phyloP scores from a whole-genome alignment of 257 asterid species.

The Nicotiana knightiana region DNA sequence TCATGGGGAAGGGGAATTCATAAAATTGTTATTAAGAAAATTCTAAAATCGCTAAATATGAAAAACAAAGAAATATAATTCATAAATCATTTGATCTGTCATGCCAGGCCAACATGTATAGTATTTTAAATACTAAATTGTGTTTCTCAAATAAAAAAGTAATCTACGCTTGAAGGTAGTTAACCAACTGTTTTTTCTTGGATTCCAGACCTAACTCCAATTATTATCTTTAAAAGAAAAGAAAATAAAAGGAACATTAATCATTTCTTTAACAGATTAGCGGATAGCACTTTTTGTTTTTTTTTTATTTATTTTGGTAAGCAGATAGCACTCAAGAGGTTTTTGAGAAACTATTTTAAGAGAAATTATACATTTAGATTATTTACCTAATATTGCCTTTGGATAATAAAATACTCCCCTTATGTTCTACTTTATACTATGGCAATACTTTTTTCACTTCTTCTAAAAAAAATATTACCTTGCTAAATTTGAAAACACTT shows the following conservation, averaged over 20 bases:
- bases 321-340: background rate
- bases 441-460: too few relatives aligned
- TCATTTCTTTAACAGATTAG: background rate
- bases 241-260: background rate
- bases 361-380: background rate
- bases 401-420: too few relatives aligned
- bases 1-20: background rate
- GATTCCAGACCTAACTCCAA: background rate
- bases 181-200: slow-evolving; percentile 9
- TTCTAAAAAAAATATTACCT: too few relatives aligned
- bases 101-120: background rate
- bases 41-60: background rate
- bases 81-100: background rate
- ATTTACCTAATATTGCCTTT: too few relatives aligned
- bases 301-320: too few relatives aligned
- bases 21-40: background rate
- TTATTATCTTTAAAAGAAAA: background rate
- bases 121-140: background rate
- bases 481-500: too few relatives aligned
- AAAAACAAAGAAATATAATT: background rate
- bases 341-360: too few relatives aligned
- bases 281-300: background rate
- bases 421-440: too few relatives aligned
- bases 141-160: background rate
- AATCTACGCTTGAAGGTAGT: background rate